A percentile compares a stretch with the other conserved stretches of the same genome.
Conservation (phyloP, 495 filamentous ascomycete genomes). For the Xylaria flabelliformis region DNA sequence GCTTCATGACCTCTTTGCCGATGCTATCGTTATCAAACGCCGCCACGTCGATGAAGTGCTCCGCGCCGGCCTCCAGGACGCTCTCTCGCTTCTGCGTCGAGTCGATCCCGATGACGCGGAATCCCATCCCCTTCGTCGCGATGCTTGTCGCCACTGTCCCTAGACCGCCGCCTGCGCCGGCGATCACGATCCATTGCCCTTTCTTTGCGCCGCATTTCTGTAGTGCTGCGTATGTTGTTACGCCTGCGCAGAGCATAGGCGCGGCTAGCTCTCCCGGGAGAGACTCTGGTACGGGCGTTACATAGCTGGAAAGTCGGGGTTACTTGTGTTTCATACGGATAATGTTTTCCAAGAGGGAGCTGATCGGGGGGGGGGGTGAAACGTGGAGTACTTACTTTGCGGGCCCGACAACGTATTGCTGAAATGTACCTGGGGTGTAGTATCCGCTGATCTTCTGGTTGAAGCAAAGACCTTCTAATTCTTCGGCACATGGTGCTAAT, state of each 20-base stretch:
- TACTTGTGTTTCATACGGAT: slow-evolving; percentile 37
- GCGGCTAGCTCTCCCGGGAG: slow-evolving; percentile 65
- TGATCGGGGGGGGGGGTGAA: background rate
- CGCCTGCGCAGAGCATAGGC: slow-evolving; percentile 68
- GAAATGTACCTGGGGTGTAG: slow-evolving; percentile 70
- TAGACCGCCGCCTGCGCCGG: slow-evolving; percentile 71
- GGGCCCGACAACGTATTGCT: slow-evolving; percentile 70
- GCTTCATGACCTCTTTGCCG: slow-evolving; percentile 56
- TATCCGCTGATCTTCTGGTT: slow-evolving; percentile 61
- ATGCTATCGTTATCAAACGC: slow-evolving; percentile 58
- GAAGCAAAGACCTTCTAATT: slow-evolving; percentile 55
- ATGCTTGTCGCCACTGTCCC: slow-evolving; percentile 73
- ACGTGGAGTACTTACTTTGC: slow-evolving; percentile 44
- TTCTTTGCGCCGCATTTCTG: slow-evolving; percentile 63
- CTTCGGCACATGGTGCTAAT: slow-evolving; percentile 57
- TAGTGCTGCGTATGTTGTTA: slow-evolving; percentile 64
- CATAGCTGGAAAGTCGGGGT: slow-evolving; percentile 62
- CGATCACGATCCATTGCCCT: slow-evolving; percentile 70
- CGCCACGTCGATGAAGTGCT: slow-evolving; percentile 72
- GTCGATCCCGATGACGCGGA: slow-evolving; percentile 74
- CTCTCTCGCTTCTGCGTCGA: slow-evolving; percentile 65
- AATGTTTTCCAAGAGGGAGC: slow-evolving; percentile 47
- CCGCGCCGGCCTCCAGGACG: slow-evolving; percentile 67
- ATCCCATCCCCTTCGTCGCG: slow-evolving; percentile 65
- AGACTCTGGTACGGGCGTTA: slow-evolving; percentile 71